Percentiles rank a stretch among this genome's conserved stretches.
Evolutionary conservation across 495 filamentous ascomycete species (phyloP).

Genomic region (Aspergillus mulundensis): DNA sequence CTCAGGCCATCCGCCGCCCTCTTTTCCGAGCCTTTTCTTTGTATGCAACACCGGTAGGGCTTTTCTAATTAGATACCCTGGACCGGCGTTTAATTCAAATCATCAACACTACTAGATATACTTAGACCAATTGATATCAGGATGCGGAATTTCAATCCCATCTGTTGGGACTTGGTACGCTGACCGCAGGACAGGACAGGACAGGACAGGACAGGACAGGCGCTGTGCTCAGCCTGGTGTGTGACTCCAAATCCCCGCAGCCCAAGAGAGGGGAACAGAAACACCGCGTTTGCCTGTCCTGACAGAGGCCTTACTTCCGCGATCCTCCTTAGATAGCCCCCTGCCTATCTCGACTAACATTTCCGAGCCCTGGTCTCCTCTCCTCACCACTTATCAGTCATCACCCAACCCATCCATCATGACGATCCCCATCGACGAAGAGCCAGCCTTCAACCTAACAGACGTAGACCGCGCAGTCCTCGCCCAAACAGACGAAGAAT

Average conservation of each 20-base stretch:
- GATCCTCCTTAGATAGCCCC: background rate
- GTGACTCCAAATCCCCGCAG: constrained; percentile 1
- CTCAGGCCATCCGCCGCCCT: background rate
- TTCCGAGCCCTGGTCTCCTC: constrained; percentile 4
- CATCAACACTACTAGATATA: too few species aligned
- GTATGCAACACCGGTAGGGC: too few species aligned
- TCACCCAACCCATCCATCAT: constrained; percentile 1
- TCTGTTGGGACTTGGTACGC: background rate
- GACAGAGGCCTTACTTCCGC: background rate
- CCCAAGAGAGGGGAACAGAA: background rate
- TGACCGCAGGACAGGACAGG: background rate
- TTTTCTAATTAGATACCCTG: too few species aligned
- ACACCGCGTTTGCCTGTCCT: background rate
- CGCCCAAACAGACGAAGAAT: constrained; percentile 67
- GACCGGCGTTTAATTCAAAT: too few species aligned
- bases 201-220: too few species aligned
- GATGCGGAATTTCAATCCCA: background rate
- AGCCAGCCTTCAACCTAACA: constrained; percentile 57
- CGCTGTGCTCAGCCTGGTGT: too few species aligned
- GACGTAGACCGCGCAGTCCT: constrained; percentile 62
- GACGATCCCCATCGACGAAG: constrained; percentile 10
- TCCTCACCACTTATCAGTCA: background rate
- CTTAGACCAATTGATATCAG: too few species aligned
- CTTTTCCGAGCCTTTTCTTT: background rate
- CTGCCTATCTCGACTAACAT: constrained; percentile 16